These are phyloP conservation scores for Trichoderma gamsii DNA, from an alignment of 495 filamentous ascomycete genomes.

Conservation along the genomic window DNA sequence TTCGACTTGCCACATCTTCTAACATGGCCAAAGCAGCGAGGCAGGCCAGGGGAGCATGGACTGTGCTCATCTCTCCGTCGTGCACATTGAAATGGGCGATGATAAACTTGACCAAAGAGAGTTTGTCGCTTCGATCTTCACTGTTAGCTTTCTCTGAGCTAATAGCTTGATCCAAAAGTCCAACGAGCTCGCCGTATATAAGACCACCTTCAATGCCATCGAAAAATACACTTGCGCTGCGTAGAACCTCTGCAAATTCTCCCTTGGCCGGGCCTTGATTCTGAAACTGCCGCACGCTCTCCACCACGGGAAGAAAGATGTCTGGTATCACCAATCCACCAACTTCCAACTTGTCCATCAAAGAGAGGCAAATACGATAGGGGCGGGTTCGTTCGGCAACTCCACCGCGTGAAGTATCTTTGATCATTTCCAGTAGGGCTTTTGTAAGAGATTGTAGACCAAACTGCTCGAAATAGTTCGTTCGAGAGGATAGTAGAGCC, in stretches of 20 bases:
- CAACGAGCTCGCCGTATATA: conserved; percentile 78
- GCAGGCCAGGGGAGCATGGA: conserved; percentile 73
- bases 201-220: conserved; percentile 91
- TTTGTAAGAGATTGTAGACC: conserved; percentile 66
- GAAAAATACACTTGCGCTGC: conserved; percentile 92
- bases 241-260: conserved; percentile 77
- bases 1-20: conserved; percentile 31
- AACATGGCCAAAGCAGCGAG: conserved; percentile 62
- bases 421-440: conserved; percentile 74
- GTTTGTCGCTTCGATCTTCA: conserved; percentile 46
- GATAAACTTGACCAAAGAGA: conserved; percentile 75
- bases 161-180: conserved; percentile 53
- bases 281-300: conserved; percentile 69
- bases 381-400: conserved; percentile 74
- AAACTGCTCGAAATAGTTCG: conserved; percentile 73
- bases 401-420: conserved; percentile 39
- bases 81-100: conserved; percentile 83
- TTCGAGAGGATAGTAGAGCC: conserved; percentile 40
- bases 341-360: conserved; percentile 98
- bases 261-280: conserved; percentile 48
- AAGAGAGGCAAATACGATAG: conserved; percentile 82
- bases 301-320: conserved; percentile 80
- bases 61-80: conserved; percentile 89
- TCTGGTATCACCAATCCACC: conserved; percentile 80
- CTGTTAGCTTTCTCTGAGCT: conserved; percentile 34